Evolutionary conservation across 306 rosid species (phyloP).

Genomic region (Medicago arabica): DNA sequence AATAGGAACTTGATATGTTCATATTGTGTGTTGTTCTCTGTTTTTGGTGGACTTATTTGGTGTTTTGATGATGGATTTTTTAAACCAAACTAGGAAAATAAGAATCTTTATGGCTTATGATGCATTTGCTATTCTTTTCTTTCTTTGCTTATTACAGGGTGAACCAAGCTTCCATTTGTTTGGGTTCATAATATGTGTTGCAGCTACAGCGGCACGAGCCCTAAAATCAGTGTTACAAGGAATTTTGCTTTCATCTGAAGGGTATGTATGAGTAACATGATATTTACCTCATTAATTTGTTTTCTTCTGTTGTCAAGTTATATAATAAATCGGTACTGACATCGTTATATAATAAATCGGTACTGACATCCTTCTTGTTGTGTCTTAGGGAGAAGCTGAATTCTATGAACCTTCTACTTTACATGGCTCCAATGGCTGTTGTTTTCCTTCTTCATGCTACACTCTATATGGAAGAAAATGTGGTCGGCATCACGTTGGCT

Average conservation of each 20-base stretch:
- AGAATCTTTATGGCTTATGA: constrained; percentile 35
- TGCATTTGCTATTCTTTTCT: constrained; percentile 32
- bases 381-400: constrained; percentile 93
- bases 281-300: constrained; percentile 2
- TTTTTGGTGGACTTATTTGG: not conserved
- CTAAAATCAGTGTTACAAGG: constrained; percentile 95
- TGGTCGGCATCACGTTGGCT: constrained; percentile 94
- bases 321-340: constrained; percentile 32
- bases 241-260: constrained; percentile 96
- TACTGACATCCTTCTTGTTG: no score
- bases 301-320: not conserved
- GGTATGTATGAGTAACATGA: constrained; percentile 56
- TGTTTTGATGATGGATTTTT: not conserved
- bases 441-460: constrained; percentile 98
- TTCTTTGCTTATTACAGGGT: constrained; percentile 65
- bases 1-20: constrained; percentile 31
- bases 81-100: constrained; percentile 4
- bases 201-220: constrained; percentile 99
- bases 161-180: constrained; percentile 99
- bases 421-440: constrained; percentile 99
- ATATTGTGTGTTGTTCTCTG: constrained; percentile 25
- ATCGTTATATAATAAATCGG: no score
- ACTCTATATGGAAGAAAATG: constrained; percentile 94
- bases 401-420: constrained; percentile 97
- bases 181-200: constrained; percentile 88